Evolutionary conservation across 2,329 filamentous ascomycete species (phyloP).

Genomic region (Alternaria incomplexa): DNA sequence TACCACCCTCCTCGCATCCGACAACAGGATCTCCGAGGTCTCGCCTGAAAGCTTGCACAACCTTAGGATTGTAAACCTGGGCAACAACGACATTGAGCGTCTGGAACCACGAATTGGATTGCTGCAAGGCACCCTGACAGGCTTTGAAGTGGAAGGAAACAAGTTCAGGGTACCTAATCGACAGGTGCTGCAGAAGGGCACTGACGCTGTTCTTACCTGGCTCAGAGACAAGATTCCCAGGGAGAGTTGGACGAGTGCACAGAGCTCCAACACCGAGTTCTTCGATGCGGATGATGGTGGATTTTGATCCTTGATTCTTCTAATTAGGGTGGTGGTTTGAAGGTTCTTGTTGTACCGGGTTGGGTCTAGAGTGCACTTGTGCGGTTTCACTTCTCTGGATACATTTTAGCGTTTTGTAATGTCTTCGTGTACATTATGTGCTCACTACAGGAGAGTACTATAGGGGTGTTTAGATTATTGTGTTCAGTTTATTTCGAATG

Average conservation of each 20-base stretch:
- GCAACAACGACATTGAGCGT: slow-evolving; percentile 84
- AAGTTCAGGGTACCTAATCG: slow-evolving; percentile 86
- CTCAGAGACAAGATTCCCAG: slow-evolving; percentile 74
- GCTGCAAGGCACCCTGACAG: slow-evolving; percentile 69
- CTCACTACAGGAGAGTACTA: neutral
- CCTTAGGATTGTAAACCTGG: slow-evolving; percentile 76
- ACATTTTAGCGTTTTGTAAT: slow-evolving; percentile 8
- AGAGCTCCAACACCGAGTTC: slow-evolving; percentile 30
- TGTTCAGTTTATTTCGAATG: neutral
- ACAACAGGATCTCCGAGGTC: slow-evolving; percentile 79
- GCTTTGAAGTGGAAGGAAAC: slow-evolving; percentile 82
- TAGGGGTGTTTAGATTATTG: neutral
- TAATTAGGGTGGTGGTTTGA: neutral
- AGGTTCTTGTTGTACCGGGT: neutral
- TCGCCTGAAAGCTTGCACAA: slow-evolving; percentile 76
- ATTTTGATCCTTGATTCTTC: slow-evolving; percentile 7
- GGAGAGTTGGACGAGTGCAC: slow-evolving; percentile 28
- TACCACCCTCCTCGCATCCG: slow-evolving; percentile 72
- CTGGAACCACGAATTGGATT: slow-evolving; percentile 83
- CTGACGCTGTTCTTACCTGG: slow-evolving; percentile 82
- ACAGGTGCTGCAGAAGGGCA: slow-evolving; percentile 84
- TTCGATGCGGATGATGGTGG: slow-evolving; percentile 26
- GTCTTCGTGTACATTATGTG: slow-evolving; percentile 10
- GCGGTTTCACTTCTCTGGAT: neutral
- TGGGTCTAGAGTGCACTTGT: neutral